Conservation (phyloP, 441 rosid species). For the Pelargonium citronellum region DNA sequence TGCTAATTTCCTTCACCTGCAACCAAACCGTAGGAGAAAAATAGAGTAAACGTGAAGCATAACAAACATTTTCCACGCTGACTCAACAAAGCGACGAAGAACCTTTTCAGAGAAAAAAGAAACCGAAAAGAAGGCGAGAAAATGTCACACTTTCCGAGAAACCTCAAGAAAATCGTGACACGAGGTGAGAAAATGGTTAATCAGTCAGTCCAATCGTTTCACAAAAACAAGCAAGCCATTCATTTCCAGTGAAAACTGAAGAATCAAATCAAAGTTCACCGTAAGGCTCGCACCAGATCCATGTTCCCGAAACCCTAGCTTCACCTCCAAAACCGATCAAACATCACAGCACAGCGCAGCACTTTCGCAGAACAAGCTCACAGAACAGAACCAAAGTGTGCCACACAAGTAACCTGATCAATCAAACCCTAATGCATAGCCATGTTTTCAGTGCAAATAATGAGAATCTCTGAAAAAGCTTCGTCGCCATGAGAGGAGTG, state of each 20-base stretch:
- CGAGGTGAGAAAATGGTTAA: slow-evolving; percentile 2
- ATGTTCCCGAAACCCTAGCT: slow-evolving; percentile 34
- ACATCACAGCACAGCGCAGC: not conserved
- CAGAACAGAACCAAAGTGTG: not conserved
- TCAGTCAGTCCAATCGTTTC: not conserved
- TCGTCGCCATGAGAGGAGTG: slow-evolving; percentile 8
- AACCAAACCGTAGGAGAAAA: not conserved
- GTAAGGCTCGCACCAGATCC: slow-evolving; percentile 37
- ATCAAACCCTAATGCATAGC: not conserved
- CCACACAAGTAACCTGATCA: not conserved
- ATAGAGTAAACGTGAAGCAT: not conserved
- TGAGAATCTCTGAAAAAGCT: slow-evolving; percentile 2
- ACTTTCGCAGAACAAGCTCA: not conserved
- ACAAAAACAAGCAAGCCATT: not conserved
- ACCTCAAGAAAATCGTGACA: slow-evolving; percentile 4
- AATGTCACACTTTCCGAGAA: slow-evolving; percentile 10
- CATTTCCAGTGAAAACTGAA: slow-evolving; percentile 9
- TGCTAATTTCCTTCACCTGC: slow-evolving; percentile 26
- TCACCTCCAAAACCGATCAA: slow-evolving; percentile 14
- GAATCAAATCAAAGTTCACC: slow-evolving; percentile 1
- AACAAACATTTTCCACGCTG: not conserved
- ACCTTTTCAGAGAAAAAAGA: not conserved
- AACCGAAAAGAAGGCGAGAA: slow-evolving; percentile 11
- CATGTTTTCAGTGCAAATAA: not conserved
- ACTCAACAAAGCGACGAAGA: not conserved